These are phyloP conservation scores for Arachnomyces sp. DNA, from an alignment of 2,329 filamentous ascomycete genomes.

Conservation along the genomic window DNA sequence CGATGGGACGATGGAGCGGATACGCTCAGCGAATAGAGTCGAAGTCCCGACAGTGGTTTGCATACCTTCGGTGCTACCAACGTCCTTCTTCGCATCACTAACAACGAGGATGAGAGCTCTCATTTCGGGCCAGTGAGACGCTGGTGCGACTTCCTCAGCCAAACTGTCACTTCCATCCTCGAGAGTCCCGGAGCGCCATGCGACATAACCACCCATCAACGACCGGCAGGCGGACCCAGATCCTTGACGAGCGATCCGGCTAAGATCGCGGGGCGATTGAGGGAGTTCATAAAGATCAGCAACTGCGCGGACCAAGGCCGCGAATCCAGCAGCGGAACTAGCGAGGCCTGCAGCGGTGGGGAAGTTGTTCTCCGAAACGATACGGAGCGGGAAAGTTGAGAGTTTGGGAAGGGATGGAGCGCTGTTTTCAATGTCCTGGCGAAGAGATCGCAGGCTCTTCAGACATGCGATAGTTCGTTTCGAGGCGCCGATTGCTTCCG, in stretches of 20 bases:
- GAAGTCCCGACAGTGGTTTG: constrained; percentile 92
- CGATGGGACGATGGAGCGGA: constrained; percentile 67
- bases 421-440: constrained; percentile 64
- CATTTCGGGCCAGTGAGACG: constrained; percentile 92
- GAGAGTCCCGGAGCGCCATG: constrained; percentile 74
- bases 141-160: constrained; percentile 81
- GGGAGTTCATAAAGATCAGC: constrained; percentile 86
- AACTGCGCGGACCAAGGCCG: constrained; percentile 66
- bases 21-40: constrained; percentile 72
- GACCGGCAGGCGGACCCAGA: constrained; percentile 91
- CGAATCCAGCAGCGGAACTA: constrained; percentile 58
- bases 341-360: constrained; percentile 88
- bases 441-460: constrained; percentile 70
- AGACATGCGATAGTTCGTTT: constrained; percentile 93
- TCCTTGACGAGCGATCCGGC: constrained; percentile 82
- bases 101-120: constrained; percentile 84
- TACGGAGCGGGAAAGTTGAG: constrained; percentile 65
- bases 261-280: constrained; percentile 73
- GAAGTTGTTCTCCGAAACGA: constrained; percentile 98
- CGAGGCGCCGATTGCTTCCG: constrained; percentile 71
- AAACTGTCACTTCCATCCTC: constrained; percentile 78
- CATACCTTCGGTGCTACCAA: constrained; percentile 90
- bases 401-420: constrained; percentile 75
- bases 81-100: constrained; percentile 90
- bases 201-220: constrained; percentile 91